phyloP scores from a whole-genome alignment of 1,139 yeast species.

The Scheffersomyces stambukii region DNA sequence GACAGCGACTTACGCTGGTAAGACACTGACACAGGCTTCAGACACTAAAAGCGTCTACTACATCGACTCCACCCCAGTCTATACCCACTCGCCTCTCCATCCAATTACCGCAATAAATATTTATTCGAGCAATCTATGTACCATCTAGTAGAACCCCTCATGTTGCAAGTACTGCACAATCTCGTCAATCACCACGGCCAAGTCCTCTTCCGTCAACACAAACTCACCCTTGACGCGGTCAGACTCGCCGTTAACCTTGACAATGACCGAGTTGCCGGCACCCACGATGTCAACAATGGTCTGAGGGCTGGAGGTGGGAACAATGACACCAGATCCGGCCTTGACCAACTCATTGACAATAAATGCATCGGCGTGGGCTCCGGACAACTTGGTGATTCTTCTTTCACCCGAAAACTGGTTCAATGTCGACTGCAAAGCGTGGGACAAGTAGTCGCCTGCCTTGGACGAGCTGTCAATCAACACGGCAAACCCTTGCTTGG shows the following conservation, averaged over 20 bases:
- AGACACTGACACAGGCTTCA: too few relatives aligned
- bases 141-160: slow-evolving; percentile 70
- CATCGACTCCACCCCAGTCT: too few relatives aligned
- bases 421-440: slow-evolving; percentile 84
- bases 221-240: slow-evolving; percentile 10
- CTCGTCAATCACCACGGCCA: slow-evolving; percentile 58
- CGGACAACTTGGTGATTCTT: slow-evolving; percentile 66
- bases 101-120: too few relatives aligned
- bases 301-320: slow-evolving; percentile 37
- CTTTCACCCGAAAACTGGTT: slow-evolving; percentile 88
- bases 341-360: slow-evolving; percentile 79
- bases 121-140: too few relatives aligned
- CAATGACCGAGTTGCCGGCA: slow-evolving; percentile 27
- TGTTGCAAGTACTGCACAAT: slow-evolving; percentile 68
- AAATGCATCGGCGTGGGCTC: slow-evolving; percentile 49
- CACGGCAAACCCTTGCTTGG: slow-evolving; percentile 79
- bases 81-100: too few relatives aligned
- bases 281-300: slow-evolving; percentile 47
- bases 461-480: slow-evolving; percentile 54
- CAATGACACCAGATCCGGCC: slow-evolving; percentile 87
- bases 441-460: slow-evolving; percentile 51
- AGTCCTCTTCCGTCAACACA: slow-evolving; percentile 13
- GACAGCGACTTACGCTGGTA: too few relatives aligned
- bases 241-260: slow-evolving; percentile 16
- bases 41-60: too few relatives aligned